Evolutionary conservation across 805 yeast genomes (phyloP), one percentile per base, ranked within the genome.

Genomic region (Candida maesae): DNA sequence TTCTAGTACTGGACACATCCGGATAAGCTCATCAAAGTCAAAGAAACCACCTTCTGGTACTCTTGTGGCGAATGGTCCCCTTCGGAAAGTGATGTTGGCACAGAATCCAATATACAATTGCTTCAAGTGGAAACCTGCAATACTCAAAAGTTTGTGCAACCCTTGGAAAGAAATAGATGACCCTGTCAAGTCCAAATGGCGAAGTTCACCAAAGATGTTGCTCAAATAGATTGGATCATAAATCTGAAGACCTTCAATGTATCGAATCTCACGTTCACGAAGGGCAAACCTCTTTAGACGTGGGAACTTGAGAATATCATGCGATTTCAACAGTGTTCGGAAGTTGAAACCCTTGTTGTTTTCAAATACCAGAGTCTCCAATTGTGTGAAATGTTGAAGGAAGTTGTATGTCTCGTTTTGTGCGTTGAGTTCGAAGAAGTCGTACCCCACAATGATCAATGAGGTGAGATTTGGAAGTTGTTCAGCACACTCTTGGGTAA

Each of bases 161-260:
- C 56, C 57, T 13, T 39, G 47, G 33, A 40, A 51, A 9, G 58
- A 51, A 4, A 57, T 53, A 12, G 52, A 49, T 2, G 59, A 52
- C 9, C 55, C 55, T 1, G 56, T 50, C 10, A 57, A 28, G 29
- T 57, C 57, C 27, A 57, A 36, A 6, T 40, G 33, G 2, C 35
- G 33, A 5, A 57, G 24, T 5, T 41, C 26, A 2, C 33, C 23
- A 19, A 56, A 57, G 5, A 51, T 38, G 15, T 45, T 49, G 4
- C 16, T 1, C n/a, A 54, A 21, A 21, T 49, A 51, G 1, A 42
- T 29, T 1, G 39, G 5, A 1, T 47, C 53, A 35, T 40, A 47
- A 4, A 40, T 17, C 19, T 38, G 42, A 12, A 54, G 20, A 12
- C 47, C 46, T 18, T 50, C 56, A 15, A 42, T 29, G 23, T 47